A percentile compares a stretch with the other conserved stretches of the same genome.
These are phyloP conservation scores for Fusarium sp. DNA, from an alignment of 2,329 filamentous ascomycete species.

Conservation along the genomic window DNA sequence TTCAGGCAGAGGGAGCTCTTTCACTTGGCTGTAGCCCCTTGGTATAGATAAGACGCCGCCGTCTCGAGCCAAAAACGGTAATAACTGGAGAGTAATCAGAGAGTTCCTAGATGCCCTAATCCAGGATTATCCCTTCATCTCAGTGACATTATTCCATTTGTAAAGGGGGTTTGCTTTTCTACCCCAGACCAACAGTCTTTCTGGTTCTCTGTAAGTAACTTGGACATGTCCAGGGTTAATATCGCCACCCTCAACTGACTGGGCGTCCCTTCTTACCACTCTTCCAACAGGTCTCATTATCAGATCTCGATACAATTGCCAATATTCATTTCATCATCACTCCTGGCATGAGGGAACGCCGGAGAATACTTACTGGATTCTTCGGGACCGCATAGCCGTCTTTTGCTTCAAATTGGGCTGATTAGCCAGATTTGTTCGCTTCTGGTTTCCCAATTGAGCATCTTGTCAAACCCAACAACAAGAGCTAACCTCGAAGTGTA, in stretches of 20 bases:
- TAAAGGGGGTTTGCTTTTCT: not conserved
- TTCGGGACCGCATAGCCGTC: conserved; percentile 11
- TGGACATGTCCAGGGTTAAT: not conserved
- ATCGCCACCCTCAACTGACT: not conserved
- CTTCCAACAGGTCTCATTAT: not conserved
- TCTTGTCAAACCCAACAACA: conserved; percentile 35
- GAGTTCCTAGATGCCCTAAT: too few species aligned
- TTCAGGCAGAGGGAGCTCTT: not conserved
- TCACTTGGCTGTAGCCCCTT: not conserved
- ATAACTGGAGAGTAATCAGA: not conserved
- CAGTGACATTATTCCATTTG: not conserved
- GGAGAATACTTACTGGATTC: conserved; percentile 2
- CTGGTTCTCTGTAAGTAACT: not conserved
- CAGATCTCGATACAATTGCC: not conserved
- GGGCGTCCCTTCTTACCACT: not conserved
- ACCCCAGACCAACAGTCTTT: not conserved
- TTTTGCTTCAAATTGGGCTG: conserved; percentile 27
- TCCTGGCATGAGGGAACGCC: not conserved
- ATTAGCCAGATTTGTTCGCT: conserved; percentile 52
- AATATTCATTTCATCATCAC: not conserved
- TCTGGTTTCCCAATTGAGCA: conserved; percentile 51
- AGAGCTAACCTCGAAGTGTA: conserved; percentile 14
- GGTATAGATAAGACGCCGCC: not conserved
- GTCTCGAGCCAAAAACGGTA: not conserved
- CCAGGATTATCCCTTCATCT: not conserved